Percentiles rank a stretch among this genome's conserved stretches.
These are phyloP conservation scores for Marsdenia floribunda DNA, from an alignment of 257 asterid genomes.

Conservation along the genomic window DNA sequence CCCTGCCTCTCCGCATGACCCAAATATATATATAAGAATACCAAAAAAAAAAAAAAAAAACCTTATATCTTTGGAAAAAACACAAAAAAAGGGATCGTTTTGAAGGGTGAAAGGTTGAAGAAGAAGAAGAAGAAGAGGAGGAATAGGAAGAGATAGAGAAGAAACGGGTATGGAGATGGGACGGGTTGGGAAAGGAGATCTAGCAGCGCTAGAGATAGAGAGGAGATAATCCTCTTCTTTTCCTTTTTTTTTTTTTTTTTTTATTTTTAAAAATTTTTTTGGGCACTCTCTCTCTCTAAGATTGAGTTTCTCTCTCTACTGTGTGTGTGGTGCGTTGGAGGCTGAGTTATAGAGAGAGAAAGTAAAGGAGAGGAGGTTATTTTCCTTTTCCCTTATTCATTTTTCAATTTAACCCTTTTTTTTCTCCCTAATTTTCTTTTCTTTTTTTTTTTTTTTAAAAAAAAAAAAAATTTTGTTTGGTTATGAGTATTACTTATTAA, in stretches of 20 bases:
- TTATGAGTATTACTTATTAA: neutral
- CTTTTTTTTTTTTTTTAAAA: neutral
- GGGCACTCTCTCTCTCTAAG: conserved; percentile 8
- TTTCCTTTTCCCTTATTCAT: conserved; percentile 2
- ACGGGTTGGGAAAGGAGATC: conserved; percentile 3
- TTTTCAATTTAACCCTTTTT: neutral
- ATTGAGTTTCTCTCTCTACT: conserved; percentile 39
- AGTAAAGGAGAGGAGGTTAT: neutral
- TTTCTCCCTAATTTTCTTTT: too few species aligned
- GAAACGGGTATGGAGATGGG: neutral
- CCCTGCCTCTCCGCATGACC: conserved; percentile 59
- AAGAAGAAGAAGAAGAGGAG: neutral
- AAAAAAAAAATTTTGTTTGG: neutral
- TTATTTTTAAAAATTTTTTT: too few species aligned
- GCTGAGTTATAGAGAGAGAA: conserved; percentile 16
- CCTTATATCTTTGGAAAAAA: too few species aligned
- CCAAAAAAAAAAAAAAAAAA: neutral
- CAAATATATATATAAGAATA: conserved; percentile 7
- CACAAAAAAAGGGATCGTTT: too few species aligned
- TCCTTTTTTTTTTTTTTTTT: neutral
- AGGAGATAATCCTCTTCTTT: conserved; percentile 12
- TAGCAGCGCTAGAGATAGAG: neutral
- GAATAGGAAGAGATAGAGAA: neutral
- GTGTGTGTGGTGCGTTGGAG: conserved; percentile 31
- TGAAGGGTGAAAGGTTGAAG: neutral